Percentiles rank a stretch among this genome's conserved stretches.
Evolutionary conservation across 129 eudicot genomes (phyloP).

Genomic region (Helichrysum umbraculigerum): DNA sequence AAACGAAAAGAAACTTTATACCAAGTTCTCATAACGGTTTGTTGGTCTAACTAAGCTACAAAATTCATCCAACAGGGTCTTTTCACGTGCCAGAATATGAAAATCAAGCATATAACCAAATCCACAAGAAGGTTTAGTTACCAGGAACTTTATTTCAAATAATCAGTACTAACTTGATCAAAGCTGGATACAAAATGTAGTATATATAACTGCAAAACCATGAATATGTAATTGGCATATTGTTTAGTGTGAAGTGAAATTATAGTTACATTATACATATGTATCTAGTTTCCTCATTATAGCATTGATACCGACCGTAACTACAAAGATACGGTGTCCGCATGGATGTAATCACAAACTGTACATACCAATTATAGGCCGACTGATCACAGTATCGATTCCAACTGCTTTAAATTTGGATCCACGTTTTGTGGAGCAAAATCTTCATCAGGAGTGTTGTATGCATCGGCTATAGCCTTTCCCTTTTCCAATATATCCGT

Average conservation of each 20-base stretch:
- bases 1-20: too few species aligned
- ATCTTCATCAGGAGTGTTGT: constrained; percentile 50
- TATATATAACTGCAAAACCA: background rate
- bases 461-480: constrained; percentile 81
- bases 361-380: constrained; percentile 13
- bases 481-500: constrained; percentile 72
- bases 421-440: constrained; percentile 45
- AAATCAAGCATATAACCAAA: too few species aligned
- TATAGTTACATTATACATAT: background rate
- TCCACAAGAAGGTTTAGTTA: too few species aligned
- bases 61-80: too few species aligned
- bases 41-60: too few species aligned
- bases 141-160: too few species aligned
- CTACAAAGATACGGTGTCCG: constrained; percentile 15
- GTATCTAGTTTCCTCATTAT: constrained; percentile 18
- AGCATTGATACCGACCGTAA: constrained; percentile 16
- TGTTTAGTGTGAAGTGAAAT: background rate
- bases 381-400: constrained; percentile 58
- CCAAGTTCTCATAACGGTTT: too few species aligned
- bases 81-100: too few species aligned
- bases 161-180: too few species aligned
- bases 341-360: constrained; percentile 20
- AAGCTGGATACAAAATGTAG: background rate
- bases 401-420: constrained; percentile 72
- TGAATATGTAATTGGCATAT: constrained; percentile 1